These are phyloP conservation scores for Globisporangium recalcitrans DNA, from an alignment of 352 stramenopile species.

Conservation along the genomic window DNA sequence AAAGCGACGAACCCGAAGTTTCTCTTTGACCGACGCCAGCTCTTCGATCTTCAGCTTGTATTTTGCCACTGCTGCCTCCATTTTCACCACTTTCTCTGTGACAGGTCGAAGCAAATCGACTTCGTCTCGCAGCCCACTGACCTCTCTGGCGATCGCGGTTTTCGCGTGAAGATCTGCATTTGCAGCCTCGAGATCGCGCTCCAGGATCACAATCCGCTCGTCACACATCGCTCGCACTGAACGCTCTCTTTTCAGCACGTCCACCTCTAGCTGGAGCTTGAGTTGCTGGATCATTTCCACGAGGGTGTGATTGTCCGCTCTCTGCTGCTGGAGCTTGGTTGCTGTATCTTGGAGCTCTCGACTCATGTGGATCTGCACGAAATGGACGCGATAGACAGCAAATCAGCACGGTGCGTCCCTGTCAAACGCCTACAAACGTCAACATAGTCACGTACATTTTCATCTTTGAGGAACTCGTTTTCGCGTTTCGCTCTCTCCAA, in stretches of 20 bases:
- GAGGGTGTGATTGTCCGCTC: conserved; percentile 29
- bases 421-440: not conserved
- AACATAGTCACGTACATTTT: conserved; percentile 29
- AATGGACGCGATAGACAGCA: no score
- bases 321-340: conserved; percentile 18
- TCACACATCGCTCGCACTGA: conserved; percentile 43
- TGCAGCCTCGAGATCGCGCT: conserved; percentile 33
- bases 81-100: conserved; percentile 40
- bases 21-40: conserved; percentile 44
- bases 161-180: conserved; percentile 33
- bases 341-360: conserved; percentile 24
- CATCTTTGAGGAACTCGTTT: conserved; percentile 55
- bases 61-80: conserved; percentile 43
- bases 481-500: conserved; percentile 41
- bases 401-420: not conserved
- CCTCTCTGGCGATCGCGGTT: conserved; percentile 27
- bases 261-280: conserved; percentile 37
- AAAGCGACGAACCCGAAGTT: conserved; percentile 24
- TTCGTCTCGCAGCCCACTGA: conserved; percentile 47
- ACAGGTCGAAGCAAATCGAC: conserved; percentile 59
- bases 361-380: conserved; percentile 34
- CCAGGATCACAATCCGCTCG: conserved; percentile 41
- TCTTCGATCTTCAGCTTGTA: conserved; percentile 75
- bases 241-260: conserved; percentile 56
- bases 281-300: conserved; percentile 30